These are phyloP conservation scores for Voacanga thouarsii DNA, from an alignment of 257 asterid genomes.

Conservation along the genomic window DNA sequence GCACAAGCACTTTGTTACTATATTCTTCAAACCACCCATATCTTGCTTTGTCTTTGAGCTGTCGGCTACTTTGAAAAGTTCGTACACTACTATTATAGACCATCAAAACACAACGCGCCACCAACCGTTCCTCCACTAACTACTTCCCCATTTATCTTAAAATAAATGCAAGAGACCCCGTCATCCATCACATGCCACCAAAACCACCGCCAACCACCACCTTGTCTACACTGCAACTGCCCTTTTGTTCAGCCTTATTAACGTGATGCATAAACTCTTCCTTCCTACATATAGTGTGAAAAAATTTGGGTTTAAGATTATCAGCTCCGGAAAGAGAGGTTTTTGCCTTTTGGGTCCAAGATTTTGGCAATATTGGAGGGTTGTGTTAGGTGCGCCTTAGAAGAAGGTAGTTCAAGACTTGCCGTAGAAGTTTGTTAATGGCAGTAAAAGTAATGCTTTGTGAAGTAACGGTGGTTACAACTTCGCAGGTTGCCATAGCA, in stretches of 20 bases:
- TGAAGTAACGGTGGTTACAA: too few relatives aligned
- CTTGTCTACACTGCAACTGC: not conserved
- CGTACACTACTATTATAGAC: too few relatives aligned
- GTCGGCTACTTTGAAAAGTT: not conserved
- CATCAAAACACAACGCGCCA: not conserved
- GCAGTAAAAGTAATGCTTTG: not conserved
- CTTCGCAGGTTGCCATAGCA: too few relatives aligned
- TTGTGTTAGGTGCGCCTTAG: not conserved
- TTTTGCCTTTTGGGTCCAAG: not conserved
- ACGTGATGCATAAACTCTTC: not conserved
- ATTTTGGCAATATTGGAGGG: not conserved
- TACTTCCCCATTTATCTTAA: not conserved
- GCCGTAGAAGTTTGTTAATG: not conserved
- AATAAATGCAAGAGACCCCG: not conserved
- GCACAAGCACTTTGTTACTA: conserved; percentile 3
- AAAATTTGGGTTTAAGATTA: not conserved
- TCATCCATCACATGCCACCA: not conserved
- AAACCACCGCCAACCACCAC: not conserved
- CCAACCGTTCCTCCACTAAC: not conserved
- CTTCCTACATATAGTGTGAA: not conserved
- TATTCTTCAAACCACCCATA: conserved; percentile 9
- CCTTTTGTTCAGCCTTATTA: not conserved
- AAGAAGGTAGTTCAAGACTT: not conserved
- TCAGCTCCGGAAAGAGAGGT: not conserved
- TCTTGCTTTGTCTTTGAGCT: not conserved